phyloP scores from a whole-genome alignment of 2,329 filamentous ascomycete genomes.

The Colletotrichum sidae region DNA sequence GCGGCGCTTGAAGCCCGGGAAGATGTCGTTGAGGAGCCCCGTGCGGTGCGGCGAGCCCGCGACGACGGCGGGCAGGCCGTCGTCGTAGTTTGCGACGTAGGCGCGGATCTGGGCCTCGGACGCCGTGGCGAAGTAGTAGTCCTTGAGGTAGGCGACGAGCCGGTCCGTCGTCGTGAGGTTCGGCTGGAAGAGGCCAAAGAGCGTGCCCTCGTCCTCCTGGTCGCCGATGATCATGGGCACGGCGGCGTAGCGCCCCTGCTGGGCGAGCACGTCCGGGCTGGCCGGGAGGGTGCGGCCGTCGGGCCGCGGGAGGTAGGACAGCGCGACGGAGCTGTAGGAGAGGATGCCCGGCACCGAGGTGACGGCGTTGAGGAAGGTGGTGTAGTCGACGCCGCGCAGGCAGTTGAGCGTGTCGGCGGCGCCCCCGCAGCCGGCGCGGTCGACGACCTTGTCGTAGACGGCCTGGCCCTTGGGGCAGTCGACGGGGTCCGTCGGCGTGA shows the following conservation, averaged over 20 bases:
- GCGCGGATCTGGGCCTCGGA: conserved; percentile 52
- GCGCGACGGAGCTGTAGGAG: conserved; percentile 66
- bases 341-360: conserved; percentile 69
- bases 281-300: conserved; percentile 65
- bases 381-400: conserved; percentile 64
- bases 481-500: conserved; percentile 62
- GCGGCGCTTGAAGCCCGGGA: conserved; percentile 73
- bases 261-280: conserved; percentile 63
- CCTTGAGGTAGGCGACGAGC: conserved; percentile 45
- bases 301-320: conserved; percentile 72
- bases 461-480: conserved; percentile 67
- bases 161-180: conserved; percentile 68
- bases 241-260: conserved; percentile 61
- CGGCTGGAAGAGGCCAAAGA: conserved; percentile 69
- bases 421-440: conserved; percentile 64
- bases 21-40: conserved; percentile 67
- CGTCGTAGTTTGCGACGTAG: conserved; percentile 66
- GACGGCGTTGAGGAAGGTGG: conserved; percentile 64
- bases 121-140: conserved; percentile 44
- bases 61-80: conserved; percentile 59
- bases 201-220: conserved; percentile 74
- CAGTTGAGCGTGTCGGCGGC: conserved; percentile 63
- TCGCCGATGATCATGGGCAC: conserved; percentile 74
- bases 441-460: conserved; percentile 64
- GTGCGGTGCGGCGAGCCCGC: conserved; percentile 72